Base-by-base conservation (phyloP, 1,284 basidiomycete species). In the Rhodotorula sp. region DNA sequence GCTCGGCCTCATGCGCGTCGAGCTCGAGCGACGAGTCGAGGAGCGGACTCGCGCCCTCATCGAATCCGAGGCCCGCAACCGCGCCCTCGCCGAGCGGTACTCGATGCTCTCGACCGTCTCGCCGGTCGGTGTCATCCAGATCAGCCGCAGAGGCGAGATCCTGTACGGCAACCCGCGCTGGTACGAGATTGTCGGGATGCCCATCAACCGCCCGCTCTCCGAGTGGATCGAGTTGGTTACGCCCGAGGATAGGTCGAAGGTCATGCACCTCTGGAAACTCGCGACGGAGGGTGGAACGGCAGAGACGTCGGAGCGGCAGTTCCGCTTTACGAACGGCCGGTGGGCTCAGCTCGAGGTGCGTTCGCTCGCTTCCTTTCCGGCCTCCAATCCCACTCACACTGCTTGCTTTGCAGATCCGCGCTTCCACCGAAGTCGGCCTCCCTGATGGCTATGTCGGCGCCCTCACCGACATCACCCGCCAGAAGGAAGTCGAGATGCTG, bases 111-210 rank as follows among this genome's bases (percentile, higher is more conserved):
- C 71, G 2, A 72, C 74, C 48, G 72, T 78, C 27, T 70, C 74
- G 13, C 77, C 77, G 22, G 77, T 78, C 53, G 77, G 77, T 20
- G 76, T 78, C 44, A 66, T 76, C 49, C 67, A 72, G 52, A 70
- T 71, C 44, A 64, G 73, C 52, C 47, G 59, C 1, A 55, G 62
- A 17, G 76, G 76, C 27, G 36, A 58, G 29, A 68, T 74, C n/a
- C 36, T 63, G 2, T 75, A 72, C 66, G 53, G 49, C 51, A 74
- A 74, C 61, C 73, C 73, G 9, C 64, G 70, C 2, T 74, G 67
- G 65, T 64, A 60, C 53, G 65, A 66, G 15, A 74, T 74, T 47
- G 54, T 66, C 17, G 72, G 72, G 1, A 61, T 72, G 52, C 39
- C 56, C 11, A 30, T 58, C 29, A 59, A 61, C 27, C 51, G 56